phyloP scores from a whole-genome alignment of 202 grass and related monocot species.

The Musa balbisiana region DNA sequence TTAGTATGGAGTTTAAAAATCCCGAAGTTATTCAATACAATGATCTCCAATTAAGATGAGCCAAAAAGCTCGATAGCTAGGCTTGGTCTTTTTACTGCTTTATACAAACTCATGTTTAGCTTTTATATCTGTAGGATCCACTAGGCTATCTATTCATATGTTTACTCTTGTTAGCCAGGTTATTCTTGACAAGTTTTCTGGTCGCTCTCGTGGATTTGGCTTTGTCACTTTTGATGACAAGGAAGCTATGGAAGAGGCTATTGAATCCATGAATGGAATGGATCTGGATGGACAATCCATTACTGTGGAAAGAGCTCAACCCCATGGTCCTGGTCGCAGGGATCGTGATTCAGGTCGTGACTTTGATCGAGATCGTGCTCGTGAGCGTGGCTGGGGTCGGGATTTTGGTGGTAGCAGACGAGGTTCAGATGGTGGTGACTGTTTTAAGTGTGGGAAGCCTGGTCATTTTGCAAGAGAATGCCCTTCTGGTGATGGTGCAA shows the following conservation, averaged over 20 bases:
- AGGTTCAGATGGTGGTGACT: conserved; percentile 55
- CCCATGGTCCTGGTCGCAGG: conserved; percentile 38
- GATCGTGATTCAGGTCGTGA: conserved; percentile 22
- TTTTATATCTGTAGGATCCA: too few species aligned
- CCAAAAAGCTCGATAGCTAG: neutral
- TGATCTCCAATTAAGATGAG: neutral
- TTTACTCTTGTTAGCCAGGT: neutral
- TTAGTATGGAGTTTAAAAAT: neutral
- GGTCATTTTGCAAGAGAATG: conserved; percentile 99
- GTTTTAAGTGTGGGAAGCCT: conserved; percentile 96
- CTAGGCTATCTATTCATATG: conserved; percentile 7
- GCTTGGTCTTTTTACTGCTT: neutral
- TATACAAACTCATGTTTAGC: neutral
- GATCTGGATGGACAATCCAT: conserved; percentile 84
- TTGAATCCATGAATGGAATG: conserved; percentile 70
- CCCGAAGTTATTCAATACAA: neutral
- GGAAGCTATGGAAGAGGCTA: conserved; percentile 16
- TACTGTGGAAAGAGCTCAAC: conserved; percentile 87
- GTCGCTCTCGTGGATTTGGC: conserved; percentile 15
- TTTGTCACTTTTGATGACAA: conserved; percentile 21
- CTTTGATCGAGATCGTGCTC: conserved; percentile 43
- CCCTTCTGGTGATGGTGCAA: conserved; percentile 70
- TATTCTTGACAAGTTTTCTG: conserved; percentile 14
- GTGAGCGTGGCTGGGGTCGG: conserved; percentile 63
- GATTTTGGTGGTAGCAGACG: conserved; percentile 53